Percentiles rank a stretch among this genome's conserved stretches.
These are phyloP conservation scores for Polyplosphaeria fusca DNA, from an alignment of 495 filamentous ascomycete genomes.

Conservation along the genomic window DNA sequence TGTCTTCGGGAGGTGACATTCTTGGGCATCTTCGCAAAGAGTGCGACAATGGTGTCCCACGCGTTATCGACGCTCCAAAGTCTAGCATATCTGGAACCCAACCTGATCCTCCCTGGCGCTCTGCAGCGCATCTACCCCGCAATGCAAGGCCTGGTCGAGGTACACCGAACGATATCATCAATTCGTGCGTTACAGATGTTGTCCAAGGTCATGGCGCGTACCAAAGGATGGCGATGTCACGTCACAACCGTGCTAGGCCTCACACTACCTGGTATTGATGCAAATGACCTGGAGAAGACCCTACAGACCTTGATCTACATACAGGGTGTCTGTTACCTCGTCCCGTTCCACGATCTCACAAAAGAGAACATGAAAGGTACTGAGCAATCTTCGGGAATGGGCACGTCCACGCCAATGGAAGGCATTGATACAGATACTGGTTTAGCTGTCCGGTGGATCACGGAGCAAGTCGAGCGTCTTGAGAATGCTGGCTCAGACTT, in stretches of 20 bases:
- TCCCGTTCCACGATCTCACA: slow-evolving; percentile 83
- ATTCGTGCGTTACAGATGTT: slow-evolving; percentile 86
- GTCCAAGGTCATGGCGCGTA: slow-evolving; percentile 80
- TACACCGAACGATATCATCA: slow-evolving; percentile 93
- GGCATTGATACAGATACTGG: slow-evolving; percentile 55
- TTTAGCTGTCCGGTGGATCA: slow-evolving; percentile 89
- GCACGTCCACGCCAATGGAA: slow-evolving; percentile 36
- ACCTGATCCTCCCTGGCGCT: slow-evolving; percentile 88
- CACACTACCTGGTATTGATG: slow-evolving; percentile 91
- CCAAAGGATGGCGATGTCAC: slow-evolving; percentile 92
- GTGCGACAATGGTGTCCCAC: slow-evolving; percentile 82
- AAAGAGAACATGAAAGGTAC: slow-evolving; percentile 38
- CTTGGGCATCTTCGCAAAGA: slow-evolving; percentile 98
- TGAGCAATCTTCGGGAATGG: slow-evolving; percentile 18
- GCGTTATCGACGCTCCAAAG: slow-evolving; percentile 85
- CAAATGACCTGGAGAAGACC: slow-evolving; percentile 96
- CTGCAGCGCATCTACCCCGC: slow-evolving; percentile 95
- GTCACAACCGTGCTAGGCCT: slow-evolving; percentile 88
- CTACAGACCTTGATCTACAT: slow-evolving; percentile 91
- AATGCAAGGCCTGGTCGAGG: slow-evolving; percentile 92
- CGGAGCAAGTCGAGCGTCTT: slow-evolving; percentile 87
- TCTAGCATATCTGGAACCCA: slow-evolving; percentile 84
- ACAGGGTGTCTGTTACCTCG: slow-evolving; percentile 89
- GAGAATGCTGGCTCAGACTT: slow-evolving; percentile 81
- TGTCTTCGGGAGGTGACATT: slow-evolving; percentile 90